Conservation (phyloP, 2,329 filamentous ascomycete genomes). For the Xylariaceae sp. region DNA sequence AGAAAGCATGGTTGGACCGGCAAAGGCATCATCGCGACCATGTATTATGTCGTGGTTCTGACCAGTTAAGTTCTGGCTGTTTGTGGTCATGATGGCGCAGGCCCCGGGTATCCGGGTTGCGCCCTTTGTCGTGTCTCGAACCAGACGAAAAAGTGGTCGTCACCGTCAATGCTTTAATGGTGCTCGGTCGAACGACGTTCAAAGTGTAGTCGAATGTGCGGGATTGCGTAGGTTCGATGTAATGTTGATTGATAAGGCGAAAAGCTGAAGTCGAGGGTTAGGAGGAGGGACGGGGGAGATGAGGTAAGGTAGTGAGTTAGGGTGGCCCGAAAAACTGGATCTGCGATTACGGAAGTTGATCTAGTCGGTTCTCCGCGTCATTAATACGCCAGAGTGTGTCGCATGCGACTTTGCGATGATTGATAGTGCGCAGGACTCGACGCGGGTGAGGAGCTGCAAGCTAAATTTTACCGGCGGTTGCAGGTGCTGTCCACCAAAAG, state of each 20-base stretch:
- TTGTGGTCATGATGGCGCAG: constrained; percentile 17
- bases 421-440: no score
- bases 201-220: no score
- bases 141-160: background rate
- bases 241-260: no score
- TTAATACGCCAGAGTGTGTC: constrained; percentile 9
- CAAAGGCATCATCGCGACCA: constrained; percentile 30
- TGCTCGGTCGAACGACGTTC: no score
- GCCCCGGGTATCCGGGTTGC: constrained; percentile 24
- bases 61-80: constrained; percentile 20
- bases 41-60: constrained; percentile 36
- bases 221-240: no score
- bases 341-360: constrained; percentile 5
- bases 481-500: constrained; percentile 5
- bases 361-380: constrained; percentile 16
- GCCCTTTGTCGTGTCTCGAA: constrained; percentile 10
- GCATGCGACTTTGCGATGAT: no score
- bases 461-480: no score
- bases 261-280: background rate
- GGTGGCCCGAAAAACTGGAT: constrained; percentile 1
- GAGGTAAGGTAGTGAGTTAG: background rate
- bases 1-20: constrained; percentile 28
- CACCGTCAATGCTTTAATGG: no score
- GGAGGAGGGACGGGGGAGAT: background rate
- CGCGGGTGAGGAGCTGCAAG: no score